Evolutionary conservation across 352 stramenopile species (phyloP).

Genomic region (Pythium pyrilobum): DNA sequence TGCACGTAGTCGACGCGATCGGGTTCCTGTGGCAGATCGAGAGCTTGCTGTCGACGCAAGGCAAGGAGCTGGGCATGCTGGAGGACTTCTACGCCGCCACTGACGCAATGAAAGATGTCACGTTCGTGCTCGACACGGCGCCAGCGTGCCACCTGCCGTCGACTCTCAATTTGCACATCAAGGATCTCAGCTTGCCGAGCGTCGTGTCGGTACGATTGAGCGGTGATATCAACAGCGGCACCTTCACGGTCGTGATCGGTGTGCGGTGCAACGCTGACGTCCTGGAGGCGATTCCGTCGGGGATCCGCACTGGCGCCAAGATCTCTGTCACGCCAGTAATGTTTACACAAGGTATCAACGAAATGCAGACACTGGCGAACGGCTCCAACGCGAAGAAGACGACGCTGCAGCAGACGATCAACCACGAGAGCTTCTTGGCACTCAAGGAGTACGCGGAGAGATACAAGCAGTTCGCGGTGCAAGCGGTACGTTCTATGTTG

Average conservation of each 20-base stretch:
- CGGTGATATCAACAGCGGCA: slow-evolving; percentile 36
- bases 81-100: slow-evolving; percentile 82
- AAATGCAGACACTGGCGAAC: slow-evolving; percentile 91
- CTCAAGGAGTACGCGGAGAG: slow-evolving; percentile 54
- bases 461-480: slow-evolving; percentile 20
- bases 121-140: slow-evolving; percentile 63
- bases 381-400: slow-evolving; percentile 74
- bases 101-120: slow-evolving; percentile 66
- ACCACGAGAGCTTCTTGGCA: slow-evolving; percentile 72
- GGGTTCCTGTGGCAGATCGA: slow-evolving; percentile 88
- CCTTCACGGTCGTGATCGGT: slow-evolving; percentile 51
- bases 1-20: slow-evolving; percentile 57
- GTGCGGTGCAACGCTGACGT: slow-evolving; percentile 46
- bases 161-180: slow-evolving; percentile 76
- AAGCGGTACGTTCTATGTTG: not conserved
- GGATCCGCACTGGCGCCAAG: slow-evolving; percentile 36
- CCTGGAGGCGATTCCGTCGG: slow-evolving; percentile 34
- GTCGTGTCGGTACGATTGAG: slow-evolving; percentile 71
- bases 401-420: slow-evolving; percentile 76
- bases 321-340: slow-evolving; percentile 70
- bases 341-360: slow-evolving; percentile 91
- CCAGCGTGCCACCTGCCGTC: slow-evolving; percentile 52
- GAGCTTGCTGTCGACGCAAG: slow-evolving; percentile 91
- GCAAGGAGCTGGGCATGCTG: slow-evolving; percentile 96
- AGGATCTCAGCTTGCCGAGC: slow-evolving; percentile 58